Percentiles rank a stretch among this genome's conserved stretches.
Evolutionary conservation across 1,139 yeast species (phyloP).

Genomic region (Lodderomyces pseudojiufengensis): DNA sequence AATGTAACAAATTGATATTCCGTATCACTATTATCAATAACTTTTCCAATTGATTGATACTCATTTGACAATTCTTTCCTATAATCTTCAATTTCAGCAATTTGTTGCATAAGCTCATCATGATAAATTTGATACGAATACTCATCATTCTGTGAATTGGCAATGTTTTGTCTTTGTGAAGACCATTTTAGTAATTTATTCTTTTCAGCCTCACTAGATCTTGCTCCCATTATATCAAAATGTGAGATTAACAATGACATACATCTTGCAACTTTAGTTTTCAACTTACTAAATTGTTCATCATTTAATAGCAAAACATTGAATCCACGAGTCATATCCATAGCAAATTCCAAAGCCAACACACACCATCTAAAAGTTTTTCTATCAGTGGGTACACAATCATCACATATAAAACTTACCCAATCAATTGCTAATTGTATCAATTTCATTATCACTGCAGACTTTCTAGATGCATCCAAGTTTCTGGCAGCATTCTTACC

Average conservation of each 20-base stretch:
- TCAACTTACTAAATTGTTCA: constrained; percentile 68
- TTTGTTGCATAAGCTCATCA: constrained; percentile 56
- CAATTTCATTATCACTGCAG: constrained; percentile 68
- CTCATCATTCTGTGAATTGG: constrained; percentile 58
- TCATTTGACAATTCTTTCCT: constrained; percentile 50
- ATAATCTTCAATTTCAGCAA: constrained; percentile 55
- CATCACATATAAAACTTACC: constrained; percentile 92
- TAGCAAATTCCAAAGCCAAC: constrained; percentile 89
- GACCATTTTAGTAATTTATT: constrained; percentile 51
- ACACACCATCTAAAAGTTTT: constrained; percentile 96
- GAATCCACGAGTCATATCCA: constrained; percentile 91
- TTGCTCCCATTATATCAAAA: constrained; percentile 97
- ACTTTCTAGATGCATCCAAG: constrained; percentile 63
- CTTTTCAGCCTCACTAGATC: constrained; percentile 81
- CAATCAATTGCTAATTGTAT: constrained; percentile 80
- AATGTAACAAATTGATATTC: constrained; percentile 85
- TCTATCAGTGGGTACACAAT: constrained; percentile 87
- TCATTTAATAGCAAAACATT: constrained; percentile 79
- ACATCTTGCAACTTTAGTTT: constrained; percentile 88
- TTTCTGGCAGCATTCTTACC: constrained; percentile 70
- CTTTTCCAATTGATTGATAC: constrained; percentile 70
- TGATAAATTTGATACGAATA: constrained; percentile 52
- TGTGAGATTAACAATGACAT: constrained; percentile 92
- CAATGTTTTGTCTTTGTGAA: constrained; percentile 39
- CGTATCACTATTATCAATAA: constrained; percentile 79